phyloP scores from a whole-genome alignment of 2,329 filamentous ascomycete genomes.

The Zasmidium angulare region DNA sequence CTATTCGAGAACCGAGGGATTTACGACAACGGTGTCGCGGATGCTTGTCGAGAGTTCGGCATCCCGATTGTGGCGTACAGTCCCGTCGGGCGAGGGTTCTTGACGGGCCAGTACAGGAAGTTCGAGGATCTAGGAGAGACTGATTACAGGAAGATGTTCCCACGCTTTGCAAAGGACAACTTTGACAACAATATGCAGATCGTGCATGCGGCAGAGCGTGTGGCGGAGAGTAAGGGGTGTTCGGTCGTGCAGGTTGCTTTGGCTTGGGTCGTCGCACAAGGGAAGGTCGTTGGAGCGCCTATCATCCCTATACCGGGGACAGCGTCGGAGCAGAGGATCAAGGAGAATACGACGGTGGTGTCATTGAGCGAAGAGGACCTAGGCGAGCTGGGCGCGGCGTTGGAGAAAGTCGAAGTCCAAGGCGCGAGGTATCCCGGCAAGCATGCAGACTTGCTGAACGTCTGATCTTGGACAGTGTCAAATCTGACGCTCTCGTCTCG shows the following conservation, averaged over 20 bases:
- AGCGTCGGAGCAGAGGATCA: constrained; percentile 55
- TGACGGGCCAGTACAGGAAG: constrained; percentile 53
- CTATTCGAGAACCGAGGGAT: constrained; percentile 42
- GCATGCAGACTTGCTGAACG: not conserved
- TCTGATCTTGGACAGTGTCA: no score
- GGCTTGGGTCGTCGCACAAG: constrained; percentile 47
- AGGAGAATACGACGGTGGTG: constrained; percentile 59
- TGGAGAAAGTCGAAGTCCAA: constrained; percentile 23
- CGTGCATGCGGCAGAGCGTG: constrained; percentile 54
- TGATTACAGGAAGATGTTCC: constrained; percentile 47
- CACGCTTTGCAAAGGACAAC: constrained; percentile 62
- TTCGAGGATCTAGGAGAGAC: constrained; percentile 56
- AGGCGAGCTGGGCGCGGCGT: not conserved
- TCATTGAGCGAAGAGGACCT: constrained; percentile 36
- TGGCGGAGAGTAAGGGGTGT: constrained; percentile 59
- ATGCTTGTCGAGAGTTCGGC: constrained; percentile 57
- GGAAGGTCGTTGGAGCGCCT: constrained; percentile 42
- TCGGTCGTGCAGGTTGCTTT: constrained; percentile 49
- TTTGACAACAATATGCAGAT: constrained; percentile 66
- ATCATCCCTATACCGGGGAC: constrained; percentile 66
- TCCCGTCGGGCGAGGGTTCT: constrained; percentile 63
- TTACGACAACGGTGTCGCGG: constrained; percentile 58
- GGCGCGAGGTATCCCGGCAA: constrained; percentile 37
- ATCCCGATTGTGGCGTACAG: constrained; percentile 73
- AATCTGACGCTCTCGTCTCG: no score